phyloP scores from a whole-genome alignment of 371 early-diverging fungal species.

The Zychaea mexicana region DNA sequence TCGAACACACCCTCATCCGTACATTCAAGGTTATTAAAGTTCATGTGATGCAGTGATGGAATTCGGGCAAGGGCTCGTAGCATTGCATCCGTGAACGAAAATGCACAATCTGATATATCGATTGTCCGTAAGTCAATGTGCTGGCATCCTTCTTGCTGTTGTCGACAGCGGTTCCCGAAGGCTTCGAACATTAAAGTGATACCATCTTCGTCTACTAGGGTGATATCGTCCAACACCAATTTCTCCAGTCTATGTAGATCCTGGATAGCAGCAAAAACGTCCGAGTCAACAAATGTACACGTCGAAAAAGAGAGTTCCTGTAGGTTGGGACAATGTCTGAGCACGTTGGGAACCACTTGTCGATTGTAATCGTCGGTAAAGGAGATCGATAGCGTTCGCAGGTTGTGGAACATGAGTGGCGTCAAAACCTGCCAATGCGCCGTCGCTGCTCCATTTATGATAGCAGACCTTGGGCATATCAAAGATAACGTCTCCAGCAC shows the following conservation, averaged over 20 bases:
- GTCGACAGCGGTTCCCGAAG: not conserved
- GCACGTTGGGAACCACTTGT: not conserved
- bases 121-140: not conserved
- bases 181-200: not conserved
- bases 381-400: not conserved
- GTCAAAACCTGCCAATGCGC: not conserved
- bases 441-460: not conserved
- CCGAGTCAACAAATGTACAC: not conserved
- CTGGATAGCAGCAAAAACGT: not conserved
- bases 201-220: not conserved
- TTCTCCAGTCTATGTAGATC: not conserved
- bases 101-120: not conserved
- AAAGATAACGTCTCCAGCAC: not conserved
- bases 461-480: not conserved
- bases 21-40: not conserved
- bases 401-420: not conserved
- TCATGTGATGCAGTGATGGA: not conserved
- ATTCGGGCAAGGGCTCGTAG: not conserved
- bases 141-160: not conserved
- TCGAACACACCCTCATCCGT: not conserved
- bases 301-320: not conserved
- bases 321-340: conserved; percentile 1
- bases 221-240: not conserved
- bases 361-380: not conserved
- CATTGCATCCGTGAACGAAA: not conserved